Evolutionary conservation across 805 yeast species (phyloP), one percentile per base, ranked within the genome.

Genomic region (Candida tallmaniae): DNA sequence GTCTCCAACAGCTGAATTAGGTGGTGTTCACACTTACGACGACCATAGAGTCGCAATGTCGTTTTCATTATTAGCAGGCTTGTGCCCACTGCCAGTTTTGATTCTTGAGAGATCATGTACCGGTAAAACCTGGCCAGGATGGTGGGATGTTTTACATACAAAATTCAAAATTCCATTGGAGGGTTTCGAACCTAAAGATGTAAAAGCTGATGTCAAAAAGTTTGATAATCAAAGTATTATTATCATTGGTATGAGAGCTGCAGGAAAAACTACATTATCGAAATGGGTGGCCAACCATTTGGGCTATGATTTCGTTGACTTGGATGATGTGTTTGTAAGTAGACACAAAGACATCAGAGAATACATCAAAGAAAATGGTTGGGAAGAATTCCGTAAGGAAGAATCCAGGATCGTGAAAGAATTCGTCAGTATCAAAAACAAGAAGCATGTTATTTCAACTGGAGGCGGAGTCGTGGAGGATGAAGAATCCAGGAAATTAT

Each of bases 31-130:
- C 42, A 71, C 95, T 1, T 93, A 87, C 52, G 98, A 93, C 59
- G 98, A 93, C 52, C 98, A 93, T 59, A 77, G 98, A 52, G 97
- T 93, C 19, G 98, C 98, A 7, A 93, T 93, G 98, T 84, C 96
- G 38, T 83, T 93, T 60, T 85, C 96, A 4, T 68, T 93, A 39
- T 64, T 93, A 34, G 90, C 96, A 4, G 87, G 95, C 23, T 68
- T 85, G 49, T 73, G 76, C 32, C 54, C 60, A 29, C 68, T 65
- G 3, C 79, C 84, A 1, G 90, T 83, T 1, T 66, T 78, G 44
- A 78, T 93, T 39, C 77, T 81, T 46, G 96, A 90, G 53, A 78
- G 97, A 61, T 76, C 83, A 17, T 87, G 97, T 55, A 94, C 96
- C 2, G 94, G 90, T 38, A 93, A 93, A 65, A 93, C 98, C 0